Conservation (phyloP, 2,329 filamentous ascomycete genomes). For the Chrysosphaeria jannelii region DNA sequence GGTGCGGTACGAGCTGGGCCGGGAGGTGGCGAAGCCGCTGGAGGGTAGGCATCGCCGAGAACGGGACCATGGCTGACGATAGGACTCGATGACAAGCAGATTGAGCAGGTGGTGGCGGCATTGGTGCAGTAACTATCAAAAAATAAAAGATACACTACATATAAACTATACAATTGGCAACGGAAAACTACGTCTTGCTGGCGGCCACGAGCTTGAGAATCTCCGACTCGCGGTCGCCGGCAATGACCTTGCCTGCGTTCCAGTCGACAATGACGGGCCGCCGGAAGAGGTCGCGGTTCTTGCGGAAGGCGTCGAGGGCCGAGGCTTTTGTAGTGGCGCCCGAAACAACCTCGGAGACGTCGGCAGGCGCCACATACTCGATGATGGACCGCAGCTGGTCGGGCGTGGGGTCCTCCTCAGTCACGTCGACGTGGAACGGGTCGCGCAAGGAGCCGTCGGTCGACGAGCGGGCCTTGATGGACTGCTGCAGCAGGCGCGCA, state of each 20-base stretch:
- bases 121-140: conserved; percentile 15
- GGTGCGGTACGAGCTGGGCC: conserved; percentile 51
- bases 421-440: conserved; percentile 46
- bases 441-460: conserved; percentile 27
- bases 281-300: conserved; percentile 35
- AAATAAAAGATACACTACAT: neutral
- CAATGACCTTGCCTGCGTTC: conserved; percentile 60
- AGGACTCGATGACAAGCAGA: conserved; percentile 26
- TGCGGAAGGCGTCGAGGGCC: conserved; percentile 50
- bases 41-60: conserved; percentile 11
- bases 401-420: conserved; percentile 26
- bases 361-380: conserved; percentile 25
- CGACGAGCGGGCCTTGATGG: conserved; percentile 35
- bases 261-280: conserved; percentile 74
- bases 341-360: conserved; percentile 30
- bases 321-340: conserved; percentile 48
- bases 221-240: conserved; percentile 59
- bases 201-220: conserved; percentile 50
- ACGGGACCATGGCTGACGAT: no score
- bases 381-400: conserved; percentile 11
- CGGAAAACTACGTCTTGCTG: conserved; percentile 1
- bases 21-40: conserved; percentile 24
- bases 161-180: no score
- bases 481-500: conserved; percentile 50
- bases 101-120: conserved; percentile 24